Evolutionary conservation across 2,329 filamentous ascomycete genomes (phyloP).

Genomic region (Aspergillus spinulosporus): DNA sequence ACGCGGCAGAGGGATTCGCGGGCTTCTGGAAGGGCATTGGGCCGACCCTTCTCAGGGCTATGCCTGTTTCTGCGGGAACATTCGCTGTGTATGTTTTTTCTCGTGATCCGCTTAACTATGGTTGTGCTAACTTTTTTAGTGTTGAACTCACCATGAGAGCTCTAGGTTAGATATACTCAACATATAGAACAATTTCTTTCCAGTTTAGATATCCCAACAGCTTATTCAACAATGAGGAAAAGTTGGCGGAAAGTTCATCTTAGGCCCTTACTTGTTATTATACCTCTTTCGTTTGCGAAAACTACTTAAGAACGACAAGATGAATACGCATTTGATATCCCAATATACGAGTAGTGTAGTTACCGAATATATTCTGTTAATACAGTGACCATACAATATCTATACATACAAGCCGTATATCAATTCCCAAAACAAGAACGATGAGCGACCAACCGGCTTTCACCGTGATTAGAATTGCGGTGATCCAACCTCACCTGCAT

Average conservation of each 20-base stretch:
- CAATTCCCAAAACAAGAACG: slow-evolving; percentile 5
- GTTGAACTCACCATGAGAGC: slow-evolving; percentile 51
- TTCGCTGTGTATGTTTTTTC: slow-evolving; percentile 72
- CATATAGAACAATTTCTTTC: too few species aligned
- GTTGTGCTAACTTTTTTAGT: slow-evolving; percentile 29
- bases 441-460: background rate
- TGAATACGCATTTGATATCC: background rate
- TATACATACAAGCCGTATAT: slow-evolving; percentile 37
- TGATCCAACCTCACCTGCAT: background rate
- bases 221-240: slow-evolving; percentile 5
- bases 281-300: too few species aligned
- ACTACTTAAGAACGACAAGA: too few species aligned
- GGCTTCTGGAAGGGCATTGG: slow-evolving; percentile 96
- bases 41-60: slow-evolving; percentile 86
- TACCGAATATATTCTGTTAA: slow-evolving; percentile 19
- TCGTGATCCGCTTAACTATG: background rate
- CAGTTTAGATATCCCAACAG: too few species aligned
- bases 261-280: too few species aligned
- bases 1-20: slow-evolving; percentile 68
- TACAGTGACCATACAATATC: slow-evolving; percentile 19
- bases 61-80: slow-evolving; percentile 97
- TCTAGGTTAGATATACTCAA: background rate
- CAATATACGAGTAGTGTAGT: slow-evolving; percentile 1
- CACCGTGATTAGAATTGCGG: background rate
- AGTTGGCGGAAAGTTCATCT: background rate